These are phyloP conservation scores for Metschnikowia koreensis DNA, from an alignment of 805 yeast genomes.

Conservation along the genomic window DNA sequence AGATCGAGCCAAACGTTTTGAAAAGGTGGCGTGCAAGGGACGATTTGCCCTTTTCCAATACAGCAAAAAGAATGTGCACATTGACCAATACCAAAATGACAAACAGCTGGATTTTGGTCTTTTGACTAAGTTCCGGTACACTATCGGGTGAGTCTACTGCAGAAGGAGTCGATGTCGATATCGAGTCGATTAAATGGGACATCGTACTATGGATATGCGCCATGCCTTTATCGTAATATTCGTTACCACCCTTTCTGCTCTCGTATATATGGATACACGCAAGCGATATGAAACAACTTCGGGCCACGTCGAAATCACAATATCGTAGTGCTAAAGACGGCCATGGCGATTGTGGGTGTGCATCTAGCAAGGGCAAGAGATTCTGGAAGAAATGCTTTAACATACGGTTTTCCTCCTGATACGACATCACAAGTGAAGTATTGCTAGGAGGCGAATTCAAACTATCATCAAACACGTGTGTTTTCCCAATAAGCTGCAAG, in stretches of 20 bases:
- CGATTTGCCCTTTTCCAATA: constrained; percentile 54
- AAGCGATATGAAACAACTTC: constrained; percentile 55
- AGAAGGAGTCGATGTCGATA: constrained; percentile 19
- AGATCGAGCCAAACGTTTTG: constrained; percentile 49
- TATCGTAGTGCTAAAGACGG: constrained; percentile 56
- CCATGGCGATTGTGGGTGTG: constrained; percentile 62
- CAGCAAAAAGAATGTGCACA: constrained; percentile 53
- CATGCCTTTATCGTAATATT: constrained; percentile 51
- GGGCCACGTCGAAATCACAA: constrained; percentile 56
- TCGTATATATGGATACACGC: constrained; percentile 60
- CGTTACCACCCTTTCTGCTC: constrained; percentile 47
- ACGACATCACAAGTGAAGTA: constrained; percentile 25
- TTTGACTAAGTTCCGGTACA: constrained; percentile 3
- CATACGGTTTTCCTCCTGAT: constrained; percentile 53
- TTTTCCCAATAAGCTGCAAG: constrained; percentile 8
- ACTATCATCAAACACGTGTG: constrained; percentile 12
- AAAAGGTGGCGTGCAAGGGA: constrained; percentile 49
- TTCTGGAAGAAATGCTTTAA: constrained; percentile 55
- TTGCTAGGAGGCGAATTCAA: constrained; percentile 3
- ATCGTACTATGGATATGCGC: constrained; percentile 55
- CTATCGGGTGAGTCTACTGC: constrained; percentile 9
- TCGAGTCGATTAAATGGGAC: constrained; percentile 50
- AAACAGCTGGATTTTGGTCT: constrained; percentile 21
- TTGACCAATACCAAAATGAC: constrained; percentile 52
- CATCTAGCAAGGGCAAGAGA: constrained; percentile 52